Evolutionary conservation across 306 rosid genomes (phyloP), one percentile per base, ranked within the genome.

Genomic region (Ceratonia siliqua): DNA sequence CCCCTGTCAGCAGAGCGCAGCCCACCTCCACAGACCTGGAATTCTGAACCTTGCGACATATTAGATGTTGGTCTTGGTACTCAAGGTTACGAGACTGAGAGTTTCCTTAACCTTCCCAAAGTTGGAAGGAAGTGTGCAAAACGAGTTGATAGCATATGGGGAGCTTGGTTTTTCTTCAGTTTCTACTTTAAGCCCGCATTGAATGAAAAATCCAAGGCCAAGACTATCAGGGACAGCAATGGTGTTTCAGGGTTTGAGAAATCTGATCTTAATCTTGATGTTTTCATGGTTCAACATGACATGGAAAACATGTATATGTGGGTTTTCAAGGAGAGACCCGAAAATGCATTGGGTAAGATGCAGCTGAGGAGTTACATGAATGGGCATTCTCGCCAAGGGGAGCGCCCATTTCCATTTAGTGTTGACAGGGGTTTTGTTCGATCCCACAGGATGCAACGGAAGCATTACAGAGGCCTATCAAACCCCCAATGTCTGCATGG

Each of bases 271-370:
- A 94, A 89, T 87, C 88, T 91, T 0, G 97, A 94, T 76, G 89
- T 91, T 66, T 94, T 94, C 74, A 85, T 94, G 94, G 98, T 94
- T 53, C 98, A 94, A 61, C 98, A 94, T 53, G 98, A 94, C 87
- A 89, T 94, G 98, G 98, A 94, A 74, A 94, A 94, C 70, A 89
- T 94, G 98, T 94, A 94, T 82, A 94, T 94, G 98, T 94, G 98
- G 98, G 97, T 90, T 75, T 94, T 94, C 85, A 94, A 94, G 92
- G 96, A 89, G 78, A 86, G 92, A 76, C 98, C 98, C 0, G 97
- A 89, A 54, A 94, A 94, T 79, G 96, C 98, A 0, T 70, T 94
- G 81, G 98, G 98, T 20, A 94, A 94, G 90, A 94, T 94, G 98
- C 98, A 94, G 88, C 89, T 94, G 20, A 88, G 98, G 83, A 94